These are phyloP conservation scores for Bullera alba DNA, from an alignment of 768 basidiomycete genomes.

Conservation along the genomic window DNA sequence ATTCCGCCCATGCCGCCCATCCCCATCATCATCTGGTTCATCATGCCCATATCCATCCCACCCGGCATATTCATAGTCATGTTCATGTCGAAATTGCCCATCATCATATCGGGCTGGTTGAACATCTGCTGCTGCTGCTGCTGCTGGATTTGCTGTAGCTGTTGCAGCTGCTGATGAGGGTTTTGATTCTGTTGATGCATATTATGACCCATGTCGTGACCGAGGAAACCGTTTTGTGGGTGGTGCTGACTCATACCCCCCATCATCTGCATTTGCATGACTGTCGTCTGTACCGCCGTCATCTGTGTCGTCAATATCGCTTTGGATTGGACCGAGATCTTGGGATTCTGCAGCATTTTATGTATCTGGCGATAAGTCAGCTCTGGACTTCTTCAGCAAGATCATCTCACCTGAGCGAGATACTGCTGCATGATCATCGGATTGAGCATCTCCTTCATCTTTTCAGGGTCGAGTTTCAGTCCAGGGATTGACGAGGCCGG, in stretches of 20 bases:
- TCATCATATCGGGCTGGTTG: slow-evolving; percentile 60
- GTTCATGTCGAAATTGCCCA: slow-evolving; percentile 9
- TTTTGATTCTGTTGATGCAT: too few relatives aligned
- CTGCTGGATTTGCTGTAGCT: slow-evolving; percentile 66
- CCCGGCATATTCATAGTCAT: slow-evolving; percentile 20
- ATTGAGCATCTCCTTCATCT: slow-evolving; percentile 32
- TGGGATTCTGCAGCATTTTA: slow-evolving; percentile 33
- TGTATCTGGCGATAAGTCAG: slow-evolving; percentile 47
- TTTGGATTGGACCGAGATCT: slow-evolving; percentile 13
- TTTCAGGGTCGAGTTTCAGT: slow-evolving; percentile 19
- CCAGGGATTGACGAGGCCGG: too few relatives aligned
- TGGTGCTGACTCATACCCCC: slow-evolving; percentile 61
- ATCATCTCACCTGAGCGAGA: slow-evolving; percentile 25
- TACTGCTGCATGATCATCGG: slow-evolving; percentile 36
- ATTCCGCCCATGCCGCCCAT: slow-evolving; percentile 47
- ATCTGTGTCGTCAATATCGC: slow-evolving; percentile 16
- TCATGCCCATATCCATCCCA: slow-evolving; percentile 21
- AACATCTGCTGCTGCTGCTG: slow-evolving; percentile 77
- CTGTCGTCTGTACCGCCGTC: slow-evolving; percentile 21
- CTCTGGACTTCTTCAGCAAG: slow-evolving; percentile 33
- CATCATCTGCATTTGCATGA: slow-evolving; percentile 35
- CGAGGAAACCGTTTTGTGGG: slow-evolving; percentile 62
- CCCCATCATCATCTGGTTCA: slow-evolving; percentile 28
- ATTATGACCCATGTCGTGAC: too few relatives aligned
- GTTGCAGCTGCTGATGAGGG: too few relatives aligned